These are phyloP conservation scores for Medicago lupulina DNA, from an alignment of 306 rosid genomes.

Conservation along the genomic window DNA sequence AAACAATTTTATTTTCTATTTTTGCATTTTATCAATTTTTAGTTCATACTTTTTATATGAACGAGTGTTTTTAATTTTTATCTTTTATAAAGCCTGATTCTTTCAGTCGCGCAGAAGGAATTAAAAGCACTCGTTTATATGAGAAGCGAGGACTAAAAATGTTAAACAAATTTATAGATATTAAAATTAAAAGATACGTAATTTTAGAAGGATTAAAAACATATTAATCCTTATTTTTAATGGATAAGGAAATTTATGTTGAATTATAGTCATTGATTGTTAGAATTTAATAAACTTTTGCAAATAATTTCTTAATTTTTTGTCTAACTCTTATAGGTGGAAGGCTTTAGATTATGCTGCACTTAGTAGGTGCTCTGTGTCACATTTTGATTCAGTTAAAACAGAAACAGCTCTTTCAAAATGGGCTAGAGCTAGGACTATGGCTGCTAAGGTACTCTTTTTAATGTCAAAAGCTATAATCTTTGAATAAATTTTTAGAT, in stretches of 20 bases:
- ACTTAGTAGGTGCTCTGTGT: conserved; percentile 56
- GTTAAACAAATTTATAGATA: no score
- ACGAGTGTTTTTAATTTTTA: no score
- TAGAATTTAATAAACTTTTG: not conserved
- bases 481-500: conserved; percentile 32
- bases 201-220: not conserved
- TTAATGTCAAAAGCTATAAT: not conserved
- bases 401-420: conserved; percentile 73
- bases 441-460: conserved; percentile 81
- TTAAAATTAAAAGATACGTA: no score
- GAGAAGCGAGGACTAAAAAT: not conserved
- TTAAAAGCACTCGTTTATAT: not conserved
- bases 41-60: no score
- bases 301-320: no score
- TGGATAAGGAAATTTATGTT: not conserved
- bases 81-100: not conserved
- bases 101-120: rapidly evolving
- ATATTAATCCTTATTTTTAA: no score
- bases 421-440: conserved; percentile 81
- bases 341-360: conserved; percentile 76
- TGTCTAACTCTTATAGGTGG: conserved; percentile 47
- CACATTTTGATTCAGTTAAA: conserved; percentile 61
- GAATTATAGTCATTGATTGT: no score
- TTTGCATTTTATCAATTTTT: not conserved
- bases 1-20: no score